Base-by-base conservation (phyloP, 352 stramenopile genomes). In the Globisporangium mamillatum region DNA sequence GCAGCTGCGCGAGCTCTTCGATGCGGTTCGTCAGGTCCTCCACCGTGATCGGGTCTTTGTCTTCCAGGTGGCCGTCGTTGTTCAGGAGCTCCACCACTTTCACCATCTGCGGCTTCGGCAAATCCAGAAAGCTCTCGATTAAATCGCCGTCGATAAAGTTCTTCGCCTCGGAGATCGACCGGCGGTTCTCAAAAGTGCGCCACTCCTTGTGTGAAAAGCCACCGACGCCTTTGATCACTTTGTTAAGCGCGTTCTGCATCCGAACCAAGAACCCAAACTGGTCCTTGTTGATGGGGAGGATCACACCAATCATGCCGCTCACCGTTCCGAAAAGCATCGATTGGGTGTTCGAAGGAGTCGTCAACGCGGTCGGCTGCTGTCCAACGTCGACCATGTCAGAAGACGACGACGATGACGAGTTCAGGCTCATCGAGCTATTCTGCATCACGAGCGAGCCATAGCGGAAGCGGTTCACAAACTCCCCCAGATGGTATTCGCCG, bases 81-180 rank as follows among this genome's bases (percentile, higher is more conserved):
- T 99, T 99, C 68, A 99, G 88, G 41, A 92, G 78, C 24, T 97
- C 78, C 12, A 98, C 91, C 25, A 98, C 86, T 73, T 91, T 89
- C 48, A 87, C 69, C 88, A 98, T 97, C 29, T 96, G 90, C 16
- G 77, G 73, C 64, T 94, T 94, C 16, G 90, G 78, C 61, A 99
- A 79, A 75, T 99, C 97, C 44, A 99, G 78, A 54, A 98, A 98
- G 48, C 83, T 95, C 79, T 99, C 96, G 44, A 98, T 78, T 53
- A 98, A 76, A 75, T 99, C 96, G 36, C 97, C 96, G 72, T 99
- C 96, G 44, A 99, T 94, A 70, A 99, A 99, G 71, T 97, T 97
- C 53, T 88, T 88, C 29, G 85, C 84, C 67, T 97, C 90, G 44
- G 87, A 87, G 9, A 85, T 73, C 1, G 84, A 81, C n/a, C 90